Percentiles rank a stretch among this genome's conserved stretches.
phyloP scores from a whole-genome alignment of 192 early-diverging fungal genomes.

The Paraglomus occultum region DNA sequence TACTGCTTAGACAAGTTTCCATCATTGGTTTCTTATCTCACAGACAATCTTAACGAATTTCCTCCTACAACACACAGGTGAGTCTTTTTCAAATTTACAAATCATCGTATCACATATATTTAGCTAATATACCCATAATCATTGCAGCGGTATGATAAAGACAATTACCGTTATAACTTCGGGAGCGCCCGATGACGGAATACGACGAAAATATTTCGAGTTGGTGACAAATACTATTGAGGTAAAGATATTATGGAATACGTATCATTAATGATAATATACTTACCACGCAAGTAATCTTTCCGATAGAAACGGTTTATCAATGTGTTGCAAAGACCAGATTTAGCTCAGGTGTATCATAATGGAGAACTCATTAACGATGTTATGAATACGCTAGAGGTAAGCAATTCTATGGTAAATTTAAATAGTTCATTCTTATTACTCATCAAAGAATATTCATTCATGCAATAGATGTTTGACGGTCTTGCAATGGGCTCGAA shows the following conservation, averaged over 20 bases:
- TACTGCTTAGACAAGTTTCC: conserved; percentile 49
- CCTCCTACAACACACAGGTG: conserved; percentile 64
- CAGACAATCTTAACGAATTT: conserved; percentile 53
- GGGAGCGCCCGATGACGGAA: conserved; percentile 44
- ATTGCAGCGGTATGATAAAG: conserved; percentile 57
- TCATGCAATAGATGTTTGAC: conserved; percentile 63
- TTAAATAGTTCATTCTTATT: not conserved
- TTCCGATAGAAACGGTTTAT: conserved; percentile 48
- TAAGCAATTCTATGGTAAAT: conserved; percentile 29
- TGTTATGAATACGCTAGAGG: conserved; percentile 66
- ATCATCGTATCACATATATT: too few relatives aligned
- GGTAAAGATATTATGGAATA: conserved; percentile 16
- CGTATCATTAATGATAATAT: not conserved
- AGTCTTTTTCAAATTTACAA: not conserved
- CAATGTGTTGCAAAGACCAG: conserved; percentile 53
- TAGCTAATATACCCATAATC: not conserved
- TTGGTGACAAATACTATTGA: conserved; percentile 58
- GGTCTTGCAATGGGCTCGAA: conserved; percentile 70
- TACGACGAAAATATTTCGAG: conserved; percentile 57
- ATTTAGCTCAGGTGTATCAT: conserved; percentile 60
- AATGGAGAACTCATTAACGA: conserved; percentile 47
- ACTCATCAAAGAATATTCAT: not conserved
- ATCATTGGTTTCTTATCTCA: conserved; percentile 57
- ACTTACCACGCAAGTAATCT: not conserved
- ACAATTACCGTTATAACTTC: conserved; percentile 61